Evolutionary conservation across 805 yeast species (phyloP), one percentile per base, ranked within the genome.

Genomic region (Torulaspora gathmanii): DNA sequence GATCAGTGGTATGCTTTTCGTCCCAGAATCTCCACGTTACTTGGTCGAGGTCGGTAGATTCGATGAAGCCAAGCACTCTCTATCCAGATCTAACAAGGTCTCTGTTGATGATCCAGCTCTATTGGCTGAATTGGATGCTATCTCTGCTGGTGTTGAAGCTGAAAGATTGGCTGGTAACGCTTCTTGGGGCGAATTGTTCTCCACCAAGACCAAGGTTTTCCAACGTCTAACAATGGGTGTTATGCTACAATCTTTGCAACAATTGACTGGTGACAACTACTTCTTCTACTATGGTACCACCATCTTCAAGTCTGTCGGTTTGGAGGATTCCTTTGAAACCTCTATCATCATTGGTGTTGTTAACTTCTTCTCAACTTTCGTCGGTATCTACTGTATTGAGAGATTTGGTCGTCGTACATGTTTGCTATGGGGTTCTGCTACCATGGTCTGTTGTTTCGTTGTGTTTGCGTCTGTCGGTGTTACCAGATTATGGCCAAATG

Each of bases 11-110:
- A 64, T 66, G 68, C 50, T 54, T 5, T 72, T 74, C 56, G 80
- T 81, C 76, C 88, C 88, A 42, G 89, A 82, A 70, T 80, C 86
- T 30, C 86, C 88, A 59, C 72, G 87, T 67, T 82, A 64, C 69
- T 72, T 82, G 65, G 70, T 78, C 50, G 81, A 77, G 67, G 67
- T 67, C 48, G 73, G 71, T 49, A 73, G 65, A 54, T 56, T 76
- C 37, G 87, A 82, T 39, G 84, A 79, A 48, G 88, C 88, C 43
- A 78, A 71, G 63, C 61, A 57, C 17, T 76, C 86, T 19, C 61
- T 82, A 44, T 81, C 83, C 23, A 73, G 64, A 54, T 74, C 81
- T 41, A 82, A 81, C 71, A 79, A 75, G 59, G 71, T 74, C 31
- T 56, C 72, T 11, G 51, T 66, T 19, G 82, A 81, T 38, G 77